A percentile compares a stretch with the other conserved stretches of the same genome.
Evolutionary conservation across 2,329 filamentous ascomycete genomes (phyloP).

Genomic region (Fusarium sp.): DNA sequence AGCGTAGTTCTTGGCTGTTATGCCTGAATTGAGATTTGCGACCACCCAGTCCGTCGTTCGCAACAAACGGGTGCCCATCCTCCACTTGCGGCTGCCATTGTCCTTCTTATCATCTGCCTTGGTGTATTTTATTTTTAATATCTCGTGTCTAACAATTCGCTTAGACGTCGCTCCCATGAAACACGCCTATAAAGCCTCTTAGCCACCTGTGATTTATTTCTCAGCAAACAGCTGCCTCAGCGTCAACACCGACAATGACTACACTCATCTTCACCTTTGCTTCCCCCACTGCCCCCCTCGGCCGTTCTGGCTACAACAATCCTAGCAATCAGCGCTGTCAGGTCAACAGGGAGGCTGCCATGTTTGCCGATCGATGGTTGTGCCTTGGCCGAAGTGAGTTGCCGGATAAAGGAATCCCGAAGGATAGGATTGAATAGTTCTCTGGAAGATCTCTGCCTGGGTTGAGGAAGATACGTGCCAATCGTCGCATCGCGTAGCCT

Average conservation of each 20-base stretch:
- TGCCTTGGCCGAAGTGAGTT: too few relatives aligned
- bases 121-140: background rate
- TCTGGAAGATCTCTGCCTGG: too few relatives aligned
- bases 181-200: background rate
- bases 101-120: background rate
- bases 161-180: background rate
- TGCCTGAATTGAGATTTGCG: background rate
- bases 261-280: background rate
- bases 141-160: background rate
- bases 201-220: background rate
- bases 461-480: too few relatives aligned
- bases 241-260: background rate
- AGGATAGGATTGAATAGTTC: too few relatives aligned
- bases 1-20: background rate
- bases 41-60: background rate
- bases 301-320: background rate
- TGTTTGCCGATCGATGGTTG: too few relatives aligned
- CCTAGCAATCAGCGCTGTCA: background rate
- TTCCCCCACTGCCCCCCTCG: background rate
- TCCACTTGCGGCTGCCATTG: background rate
- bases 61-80: background rate
- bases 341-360: background rate
- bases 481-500: too few relatives aligned
- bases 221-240: background rate
- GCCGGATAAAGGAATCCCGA: too few relatives aligned